These are phyloP conservation scores for Coniferiporia sulphurascens DNA, from an alignment of 1,284 basidiomycete species.

Conservation along the genomic window DNA sequence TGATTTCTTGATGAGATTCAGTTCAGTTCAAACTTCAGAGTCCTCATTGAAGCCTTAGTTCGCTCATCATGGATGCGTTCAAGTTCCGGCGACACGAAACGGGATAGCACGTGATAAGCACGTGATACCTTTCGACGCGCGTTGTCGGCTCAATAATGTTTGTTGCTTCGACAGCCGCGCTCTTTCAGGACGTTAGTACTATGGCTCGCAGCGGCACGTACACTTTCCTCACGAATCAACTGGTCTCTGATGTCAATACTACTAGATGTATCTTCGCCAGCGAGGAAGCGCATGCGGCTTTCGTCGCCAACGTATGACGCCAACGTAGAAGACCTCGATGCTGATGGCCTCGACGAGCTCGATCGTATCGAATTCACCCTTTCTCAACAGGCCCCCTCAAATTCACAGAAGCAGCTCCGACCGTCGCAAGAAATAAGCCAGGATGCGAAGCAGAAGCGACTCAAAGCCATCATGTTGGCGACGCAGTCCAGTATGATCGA, in stretches of 20 bases:
- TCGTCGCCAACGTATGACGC: conserved; percentile 69
- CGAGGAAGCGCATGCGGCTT: conserved; percentile 52
- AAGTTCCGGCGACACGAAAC: no score
- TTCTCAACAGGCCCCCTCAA: conserved; percentile 32
- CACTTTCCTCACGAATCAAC: background rate
- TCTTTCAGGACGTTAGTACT: background rate
- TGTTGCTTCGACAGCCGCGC: background rate
- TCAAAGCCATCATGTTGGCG: conserved; percentile 10
- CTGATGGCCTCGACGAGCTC: conserved; percentile 51
- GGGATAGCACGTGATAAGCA: no score
- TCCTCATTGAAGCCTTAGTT: no score
- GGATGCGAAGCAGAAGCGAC: conserved; percentile 6
- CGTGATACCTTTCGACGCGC: no score
- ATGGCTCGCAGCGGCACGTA: background rate
- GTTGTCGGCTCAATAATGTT: background rate
- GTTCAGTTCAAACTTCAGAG: no score
- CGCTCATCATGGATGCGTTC: no score
- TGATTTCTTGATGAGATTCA: no score
- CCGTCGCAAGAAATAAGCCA: conserved; percentile 6
- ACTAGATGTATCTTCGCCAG: conserved; percentile 33
- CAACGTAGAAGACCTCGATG: conserved; percentile 47
- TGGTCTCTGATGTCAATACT: conserved; percentile 15
- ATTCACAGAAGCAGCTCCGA: conserved; percentile 4
- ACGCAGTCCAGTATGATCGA: background rate
- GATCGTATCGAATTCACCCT: conserved; percentile 48